phyloP scores from a whole-genome alignment of 129 eudicot genomes.

The Silybum marianum region DNA sequence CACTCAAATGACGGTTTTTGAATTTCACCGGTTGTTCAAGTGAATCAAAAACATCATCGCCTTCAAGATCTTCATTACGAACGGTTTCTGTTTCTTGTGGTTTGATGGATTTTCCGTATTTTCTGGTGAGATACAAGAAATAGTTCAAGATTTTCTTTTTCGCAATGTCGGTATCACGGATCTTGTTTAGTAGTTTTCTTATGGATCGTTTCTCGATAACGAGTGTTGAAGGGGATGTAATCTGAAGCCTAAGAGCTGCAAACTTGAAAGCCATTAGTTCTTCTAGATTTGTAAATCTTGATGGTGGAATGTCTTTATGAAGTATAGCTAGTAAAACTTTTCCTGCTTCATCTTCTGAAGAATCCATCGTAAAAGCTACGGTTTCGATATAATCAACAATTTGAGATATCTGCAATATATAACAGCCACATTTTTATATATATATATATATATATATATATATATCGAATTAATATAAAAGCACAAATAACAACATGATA shows the following conservation, averaged over 20 bases:
- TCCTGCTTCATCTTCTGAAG: conserved; percentile 46
- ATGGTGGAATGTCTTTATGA: conserved; percentile 32
- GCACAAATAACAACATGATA: neutral
- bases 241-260: conserved; percentile 40
- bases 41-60: conserved; percentile 16
- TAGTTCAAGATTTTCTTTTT: conserved; percentile 40
- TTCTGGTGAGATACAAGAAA: conserved; percentile 39
- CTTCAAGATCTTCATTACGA: neutral
- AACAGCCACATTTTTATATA: neutral
- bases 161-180: conserved; percentile 15
- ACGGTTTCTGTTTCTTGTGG: neutral
- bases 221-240: conserved; percentile 41
- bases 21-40: conserved; percentile 20
- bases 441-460: no score
- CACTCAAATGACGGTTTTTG: conserved; percentile 16
- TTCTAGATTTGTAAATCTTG: conserved; percentile 21
- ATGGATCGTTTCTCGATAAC: conserved; percentile 43
- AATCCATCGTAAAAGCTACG: conserved; percentile 26
- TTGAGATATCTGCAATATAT: conserved; percentile 34
- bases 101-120: conserved; percentile 32
- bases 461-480: neutral
- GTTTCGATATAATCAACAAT: conserved; percentile 29
- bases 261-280: conserved; percentile 40
- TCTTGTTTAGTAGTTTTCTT: conserved; percentile 30
- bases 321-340: conserved; percentile 36